Base-by-base conservation (phyloP, 1,284 basidiomycete species). In the Tilletia walkeri region DNA sequence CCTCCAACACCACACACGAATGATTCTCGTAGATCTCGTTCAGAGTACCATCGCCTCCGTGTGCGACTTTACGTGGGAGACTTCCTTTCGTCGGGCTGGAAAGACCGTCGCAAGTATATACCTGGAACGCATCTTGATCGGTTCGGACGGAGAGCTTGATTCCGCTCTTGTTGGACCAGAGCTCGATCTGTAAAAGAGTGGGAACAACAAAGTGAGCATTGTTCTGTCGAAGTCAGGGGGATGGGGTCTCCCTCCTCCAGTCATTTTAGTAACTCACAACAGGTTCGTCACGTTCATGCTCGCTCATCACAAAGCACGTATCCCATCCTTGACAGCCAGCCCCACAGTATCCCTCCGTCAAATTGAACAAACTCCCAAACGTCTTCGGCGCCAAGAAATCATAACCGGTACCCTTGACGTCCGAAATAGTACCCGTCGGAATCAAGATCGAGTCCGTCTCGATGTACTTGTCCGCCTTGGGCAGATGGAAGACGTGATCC, bases 251-350 rank as follows among this genome's bases (percentile, higher is more conserved):
- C 9, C n/a, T 53, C 50, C n/a, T 3, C n/a, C 2, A 2, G n/a
- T 53, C 24, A 20, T 2, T 53, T 1, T 38, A 45, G 1, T 3
- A 30, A 70, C 53, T 72, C 54, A 45, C 59, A 24, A 63, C 59
- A 18, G 59, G 59, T 12, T 76, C 76, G 36, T 24, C 39, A 12
- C n/a, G 56, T 10, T 66, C 30, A 16, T 78, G 78, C 59, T 75
- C 49, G 47, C 73, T 73, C 77, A 77, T 77, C 65, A 79, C 49
- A 16, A 74, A 80, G 72, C 79, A 80, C 18, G 71, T 76, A 53
- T 80, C 79, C 78, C 78, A 80, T 12, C 79, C 79, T n/a, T 70
- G 69, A 69, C 79, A 81, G 14, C 68, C 65, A 41, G 72, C 61
- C 66, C 41, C 79, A 69, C 79, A 81, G 20, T 80, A 72, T 12